Conservation (phyloP, 2,329 filamentous ascomycete genomes). For the Whalleya microplaca region DNA sequence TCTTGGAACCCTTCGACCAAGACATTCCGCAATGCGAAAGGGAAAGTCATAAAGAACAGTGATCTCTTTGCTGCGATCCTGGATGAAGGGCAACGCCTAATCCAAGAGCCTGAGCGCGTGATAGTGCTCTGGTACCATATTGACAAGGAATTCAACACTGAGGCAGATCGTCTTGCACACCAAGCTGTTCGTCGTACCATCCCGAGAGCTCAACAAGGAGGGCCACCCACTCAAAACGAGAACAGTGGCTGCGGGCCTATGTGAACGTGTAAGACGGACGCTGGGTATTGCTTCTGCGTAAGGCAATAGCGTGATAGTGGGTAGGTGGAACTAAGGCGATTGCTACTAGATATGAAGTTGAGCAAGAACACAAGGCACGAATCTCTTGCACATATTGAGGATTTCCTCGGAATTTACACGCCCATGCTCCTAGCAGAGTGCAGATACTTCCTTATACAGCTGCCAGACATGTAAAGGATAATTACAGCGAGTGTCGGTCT, state of each 20-base stretch:
- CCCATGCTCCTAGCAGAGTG: too few relatives aligned
- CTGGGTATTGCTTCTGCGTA: neutral
- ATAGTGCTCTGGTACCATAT: neutral
- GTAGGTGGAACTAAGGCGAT: neutral
- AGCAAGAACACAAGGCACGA: neutral
- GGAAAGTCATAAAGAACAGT: neutral
- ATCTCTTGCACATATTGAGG: neutral
- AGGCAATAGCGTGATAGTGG: neutral
- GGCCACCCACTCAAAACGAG: neutral
- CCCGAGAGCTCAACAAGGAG: neutral
- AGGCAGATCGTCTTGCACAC: neutral
- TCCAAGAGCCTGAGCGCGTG: neutral
- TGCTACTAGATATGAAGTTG: neutral
- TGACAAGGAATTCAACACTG: neutral
- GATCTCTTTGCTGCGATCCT: neutral
- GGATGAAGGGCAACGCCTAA: neutral
- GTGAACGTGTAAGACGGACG: neutral
- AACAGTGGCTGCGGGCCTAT: neutral
- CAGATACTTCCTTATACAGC: neutral
- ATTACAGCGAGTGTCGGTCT: neutral
- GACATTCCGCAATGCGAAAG: neutral
- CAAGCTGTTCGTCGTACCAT: neutral
- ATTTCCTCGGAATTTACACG: neutral
- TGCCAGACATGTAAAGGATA: neutral
- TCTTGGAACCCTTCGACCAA: neutral